Base-by-base conservation (phyloP, 768 basidiomycete species). In the Rhizopogon vesiculosus region DNA sequence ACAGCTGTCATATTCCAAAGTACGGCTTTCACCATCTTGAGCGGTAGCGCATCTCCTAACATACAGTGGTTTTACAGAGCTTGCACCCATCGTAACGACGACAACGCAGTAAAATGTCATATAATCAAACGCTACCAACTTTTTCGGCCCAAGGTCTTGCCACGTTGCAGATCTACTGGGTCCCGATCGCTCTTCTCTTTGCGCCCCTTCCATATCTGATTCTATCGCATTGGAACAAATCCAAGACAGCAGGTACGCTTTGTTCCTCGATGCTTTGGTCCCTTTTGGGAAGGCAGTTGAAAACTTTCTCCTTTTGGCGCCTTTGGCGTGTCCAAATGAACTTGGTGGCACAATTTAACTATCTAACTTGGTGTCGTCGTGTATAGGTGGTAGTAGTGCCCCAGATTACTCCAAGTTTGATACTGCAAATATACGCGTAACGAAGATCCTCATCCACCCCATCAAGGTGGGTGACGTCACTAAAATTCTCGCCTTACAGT, bases 391-490 rank as follows among this genome's bases (percentile, higher is more conserved):
- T 41, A 18, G 42, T 13, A 16, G 40, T 40, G 43, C 15, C 35
- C 9, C 46, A 51, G 56, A 60, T 51, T 58, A 59, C 56, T 56
- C 64, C 0, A 49, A 6, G 43, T 72, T 71, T n/a, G 66, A 72
- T 33, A 68, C 63, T 1, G 65, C 69, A 46, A 69, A 60, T 57
- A 64, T 76, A 15, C 73, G 64, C 12, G 80, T 87, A 22, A 76
- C 80, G 0, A 83, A 80, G 64, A 79, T 88, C 19, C 59, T 86
- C 38, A 62, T 88, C 3, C 86, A 88, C 63, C 86, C 86, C 41
- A 84, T 88, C 70, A 88, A 88, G 76, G 86, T 81, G 45, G 25
- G 42, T 19, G 4, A 38, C 31, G 40, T 10, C 8, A 5, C 22
- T 40, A 12, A n/a, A 25, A 16, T 56, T 40, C 16, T 42, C 6